A percentile compares a stretch with the other conserved stretches of the same genome.
Conservation (phyloP, 352 stramenopile genomes). For the Phytophthora niederhauseri region DNA sequence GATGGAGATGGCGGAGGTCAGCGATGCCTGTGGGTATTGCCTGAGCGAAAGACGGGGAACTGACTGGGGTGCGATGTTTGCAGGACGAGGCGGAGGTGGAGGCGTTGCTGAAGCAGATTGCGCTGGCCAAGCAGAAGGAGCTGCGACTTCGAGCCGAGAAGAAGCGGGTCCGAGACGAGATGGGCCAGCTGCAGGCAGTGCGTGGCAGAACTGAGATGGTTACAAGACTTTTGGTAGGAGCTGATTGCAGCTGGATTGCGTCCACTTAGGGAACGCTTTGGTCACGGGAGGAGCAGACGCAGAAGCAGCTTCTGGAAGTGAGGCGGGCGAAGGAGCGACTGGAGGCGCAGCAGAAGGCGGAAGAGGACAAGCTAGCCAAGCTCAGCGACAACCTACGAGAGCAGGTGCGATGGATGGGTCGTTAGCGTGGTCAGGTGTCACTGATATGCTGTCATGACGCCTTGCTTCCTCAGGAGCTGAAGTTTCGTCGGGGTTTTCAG, state of each 20-base stretch:
- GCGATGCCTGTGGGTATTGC: background rate
- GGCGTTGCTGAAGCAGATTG: slow-evolving; percentile 58
- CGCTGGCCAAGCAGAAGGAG: slow-evolving; percentile 62
- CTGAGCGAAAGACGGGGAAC: background rate
- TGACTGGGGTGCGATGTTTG: background rate
- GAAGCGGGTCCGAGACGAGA: slow-evolving; percentile 61
- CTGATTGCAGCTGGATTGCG: background rate
- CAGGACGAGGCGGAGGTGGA: slow-evolving; percentile 61
- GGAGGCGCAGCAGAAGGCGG: slow-evolving; percentile 36
- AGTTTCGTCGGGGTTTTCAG: slow-evolving; percentile 28
- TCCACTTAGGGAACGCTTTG: slow-evolving; percentile 45
- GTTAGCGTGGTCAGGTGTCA: background rate
- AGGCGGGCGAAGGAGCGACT: slow-evolving; percentile 38
- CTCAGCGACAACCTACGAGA: slow-evolving; percentile 44
- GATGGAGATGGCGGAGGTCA: slow-evolving; percentile 16
- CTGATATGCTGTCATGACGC: background rate
- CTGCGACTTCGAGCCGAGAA: slow-evolving; percentile 72
- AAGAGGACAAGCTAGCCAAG: slow-evolving; percentile 37
- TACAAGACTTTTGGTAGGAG: background rate
- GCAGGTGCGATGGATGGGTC: slow-evolving; percentile 11
- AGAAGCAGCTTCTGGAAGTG: slow-evolving; percentile 49
- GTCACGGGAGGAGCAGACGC: slow-evolving; percentile 50
- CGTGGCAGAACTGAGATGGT: background rate
- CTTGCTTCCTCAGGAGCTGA: slow-evolving; percentile 33
- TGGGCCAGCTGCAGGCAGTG: slow-evolving; percentile 54